Evolutionary conservation across 352 stramenopile genomes (phyloP), one percentile per base, ranked within the genome.

Genomic region (Phytophthora europaea): DNA sequence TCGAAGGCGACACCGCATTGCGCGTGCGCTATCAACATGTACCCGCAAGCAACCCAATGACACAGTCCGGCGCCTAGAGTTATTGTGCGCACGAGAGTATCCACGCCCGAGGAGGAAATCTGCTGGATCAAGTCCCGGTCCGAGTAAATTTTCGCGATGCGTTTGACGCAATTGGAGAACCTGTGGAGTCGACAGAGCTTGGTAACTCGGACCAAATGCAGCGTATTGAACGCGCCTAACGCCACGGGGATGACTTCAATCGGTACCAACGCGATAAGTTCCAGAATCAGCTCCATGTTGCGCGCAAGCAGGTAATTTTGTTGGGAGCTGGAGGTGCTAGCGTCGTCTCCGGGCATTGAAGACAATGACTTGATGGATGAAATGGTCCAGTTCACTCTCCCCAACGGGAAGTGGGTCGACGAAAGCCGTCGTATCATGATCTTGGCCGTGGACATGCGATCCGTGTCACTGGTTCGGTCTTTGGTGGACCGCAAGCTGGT

Each of bases 11-110:
- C n/a, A 0, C 88, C 88, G 57, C 88, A 94, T n/a, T 82, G 70
- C 5, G 58, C n/a, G 51, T 93, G 83, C 0, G 78, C 84, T 23
- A 93, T 74, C 18, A 91, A 65, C 77, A 94, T 89, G 72, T 93
- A 94, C 1, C 75, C 82, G 23, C 84, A 93, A 2, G 84, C 83
- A 20, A 81, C 56, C 78, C 83, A 91, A 65, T 94, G 87, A 36
- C 62, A 70, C 18, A 87, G 34, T 2, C 75, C 40, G 2, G 78
- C 33, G 10, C 70, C 79, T 1, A 84, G 3, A 0, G 65, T 55
- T 26, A 93, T 81, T n/a, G 68, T 84, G 3, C 71, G 71, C 23
- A 76, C 73, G 13, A 93, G 78, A 0, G 50, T 81, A 5, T 83
- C 81, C n/a, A 92, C 81, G 3, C 82, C 83, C 0, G 84, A 88